Percentiles rank a stretch among this genome's conserved stretches.
phyloP scores from a whole-genome alignment of 202 grass and related monocot species.

The Sporobolus alterniflorus region DNA sequence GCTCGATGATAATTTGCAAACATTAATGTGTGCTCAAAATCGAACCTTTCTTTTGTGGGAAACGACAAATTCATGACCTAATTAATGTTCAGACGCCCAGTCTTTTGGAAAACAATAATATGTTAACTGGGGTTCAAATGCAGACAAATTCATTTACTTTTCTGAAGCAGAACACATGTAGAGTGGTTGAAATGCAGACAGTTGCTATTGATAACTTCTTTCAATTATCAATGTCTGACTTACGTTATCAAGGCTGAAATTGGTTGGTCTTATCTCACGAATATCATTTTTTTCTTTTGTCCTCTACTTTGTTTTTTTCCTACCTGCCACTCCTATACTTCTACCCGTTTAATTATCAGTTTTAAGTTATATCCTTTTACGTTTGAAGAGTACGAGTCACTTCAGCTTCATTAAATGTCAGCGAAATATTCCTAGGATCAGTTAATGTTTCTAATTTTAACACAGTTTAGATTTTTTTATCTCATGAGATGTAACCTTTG shows the following conservation, averaged over 20 bases:
- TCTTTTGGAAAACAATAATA: slow-evolving; percentile 19
- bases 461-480: slow-evolving; percentile 23
- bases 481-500: slow-evolving; percentile 46
- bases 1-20: slow-evolving; percentile 4
- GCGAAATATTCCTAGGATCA: background rate
- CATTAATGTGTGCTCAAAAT: background rate
- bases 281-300: background rate
- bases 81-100: background rate
- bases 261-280: background rate
- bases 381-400: background rate
- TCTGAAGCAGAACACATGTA: background rate
- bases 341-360: background rate
- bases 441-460: background rate
- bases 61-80: background rate
- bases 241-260: background rate
- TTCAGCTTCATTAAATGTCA: slow-evolving; percentile 1
- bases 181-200: background rate
- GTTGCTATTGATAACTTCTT: slow-evolving; percentile 19
- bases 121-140: background rate
- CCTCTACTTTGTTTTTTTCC: background rate
- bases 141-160: background rate
- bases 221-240: background rate
- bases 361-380: background rate
- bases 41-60: background rate
- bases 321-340: background rate